Base-by-base conservation (phyloP, 345 rosid species). In the Tarenaya hassleriana region DNA sequence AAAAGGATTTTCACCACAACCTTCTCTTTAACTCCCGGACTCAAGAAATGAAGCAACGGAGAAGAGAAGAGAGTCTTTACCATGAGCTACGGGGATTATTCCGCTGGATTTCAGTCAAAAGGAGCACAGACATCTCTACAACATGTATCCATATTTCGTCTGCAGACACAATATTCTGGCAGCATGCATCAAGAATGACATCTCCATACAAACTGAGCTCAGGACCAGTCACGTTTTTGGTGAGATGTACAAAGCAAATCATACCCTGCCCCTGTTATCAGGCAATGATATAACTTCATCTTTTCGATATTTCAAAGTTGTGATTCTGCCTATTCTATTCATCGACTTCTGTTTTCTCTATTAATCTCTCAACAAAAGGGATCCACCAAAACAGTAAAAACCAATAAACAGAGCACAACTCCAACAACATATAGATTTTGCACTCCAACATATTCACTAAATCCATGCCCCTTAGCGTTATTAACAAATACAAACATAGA, bases 121-220 rank as follows among this genome's bases (percentile, higher is more conserved):
- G 73, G 51, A 84, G 77, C 18, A 81, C 88, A 0, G 86, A 81
- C 88, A 92, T 82, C 72, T 88, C 95, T 14, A 84, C 90, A 2
- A 55, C 86, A 74, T 58, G 76, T 29, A 60, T 58, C 98, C 98
- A 88, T 59, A 81, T 81, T 69, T 75, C 88, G 74, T 88, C 95
- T 52, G 60, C 68, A 3, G 84, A 79, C 46, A 81, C 81, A 66
- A 92, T 77, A 60, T 92, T 88, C 66, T 84, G 84, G 66, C 90
- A 83, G 73, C 98, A 88, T 0, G 86, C 94, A 70, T 92, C 95
- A 55, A 88, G 95, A 72, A 81, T 79, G 32, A 74, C 95, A 60
- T 83, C 94, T 59, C 55, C 82, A 45, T 74, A 91, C 52, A 45
- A 54, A 49, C 80, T 62, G 37, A 87, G 69, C 56, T 81, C 94